Percentiles rank a stretch among this genome's conserved stretches.
Evolutionary conservation across 2,329 filamentous ascomycete species (phyloP).

Genomic region (Pyrenochaeta sp.): DNA sequence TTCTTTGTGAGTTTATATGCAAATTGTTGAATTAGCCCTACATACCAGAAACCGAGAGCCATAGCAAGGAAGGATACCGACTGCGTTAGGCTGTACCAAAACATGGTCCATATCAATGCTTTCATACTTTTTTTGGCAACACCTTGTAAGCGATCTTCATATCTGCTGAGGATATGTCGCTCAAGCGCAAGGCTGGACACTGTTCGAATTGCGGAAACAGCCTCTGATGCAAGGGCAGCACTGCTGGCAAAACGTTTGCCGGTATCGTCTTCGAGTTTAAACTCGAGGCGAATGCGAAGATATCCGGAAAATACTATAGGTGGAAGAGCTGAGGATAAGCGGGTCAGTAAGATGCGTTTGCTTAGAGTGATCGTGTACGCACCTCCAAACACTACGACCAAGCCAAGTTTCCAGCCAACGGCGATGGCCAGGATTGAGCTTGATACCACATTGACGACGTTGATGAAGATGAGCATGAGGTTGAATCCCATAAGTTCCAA

Average conservation of each 20-base stretch:
- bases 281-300: constrained; percentile 88
- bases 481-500: constrained; percentile 88
- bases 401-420: constrained; percentile 86
- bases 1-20: constrained; percentile 32
- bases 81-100: constrained; percentile 86
- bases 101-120: constrained; percentile 74
- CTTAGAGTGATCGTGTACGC: constrained; percentile 49
- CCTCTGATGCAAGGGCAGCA: constrained; percentile 89
- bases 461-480: constrained; percentile 84
- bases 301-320: constrained; percentile 67
- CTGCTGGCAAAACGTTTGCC: constrained; percentile 64
- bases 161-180: constrained; percentile 76
- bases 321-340: constrained; percentile 19
- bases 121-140: constrained; percentile 66
- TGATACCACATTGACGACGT: constrained; percentile 79
- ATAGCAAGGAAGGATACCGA: constrained; percentile 66
- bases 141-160: constrained; percentile 67
- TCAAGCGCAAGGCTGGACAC: constrained; percentile 92
- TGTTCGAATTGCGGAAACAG: constrained; percentile 91
- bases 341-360: background rate
- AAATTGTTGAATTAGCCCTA: constrained; percentile 62
- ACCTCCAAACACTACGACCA: constrained; percentile 79
- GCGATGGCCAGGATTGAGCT: constrained; percentile 75
- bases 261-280: constrained; percentile 77
- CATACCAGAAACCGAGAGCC: constrained; percentile 49